Percentiles rank a stretch among this genome's conserved stretches.
phyloP scores from a whole-genome alignment of 2,329 filamentous ascomycete genomes.

The Trichoderma guizhouense region DNA sequence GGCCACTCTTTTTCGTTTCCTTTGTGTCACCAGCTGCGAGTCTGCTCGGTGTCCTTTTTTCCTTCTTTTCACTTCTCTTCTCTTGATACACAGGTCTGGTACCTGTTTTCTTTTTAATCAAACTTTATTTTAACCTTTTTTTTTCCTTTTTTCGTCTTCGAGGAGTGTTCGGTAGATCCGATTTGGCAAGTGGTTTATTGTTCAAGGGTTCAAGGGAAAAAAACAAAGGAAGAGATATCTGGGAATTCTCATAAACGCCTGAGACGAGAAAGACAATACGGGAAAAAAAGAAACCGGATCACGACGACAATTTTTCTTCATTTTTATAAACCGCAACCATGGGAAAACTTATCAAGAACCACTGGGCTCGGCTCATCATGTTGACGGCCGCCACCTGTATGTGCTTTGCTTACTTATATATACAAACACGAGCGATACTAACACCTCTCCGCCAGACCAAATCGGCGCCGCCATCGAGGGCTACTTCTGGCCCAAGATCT shows the following conservation, averaged over 20 bases:
- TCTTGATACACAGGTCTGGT: constrained; percentile 46
- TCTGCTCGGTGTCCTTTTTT: constrained; percentile 11
- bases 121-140: background rate
- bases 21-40: constrained; percentile 7
- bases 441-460: constrained; percentile 65
- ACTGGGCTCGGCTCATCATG: constrained; percentile 93
- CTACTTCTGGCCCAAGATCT: constrained; percentile 98
- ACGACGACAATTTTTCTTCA: background rate
- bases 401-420: constrained; percentile 25
- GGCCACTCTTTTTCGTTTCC: constrained; percentile 13
- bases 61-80: constrained; percentile 25
- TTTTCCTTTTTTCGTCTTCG: constrained; percentile 25
- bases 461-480: constrained; percentile 75
- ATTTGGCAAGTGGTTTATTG: constrained; percentile 16
- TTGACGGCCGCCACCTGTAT: constrained; percentile 77
- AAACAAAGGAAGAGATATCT: background rate
- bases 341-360: constrained; percentile 99
- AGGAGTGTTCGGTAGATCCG: constrained; percentile 28
- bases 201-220: background rate
- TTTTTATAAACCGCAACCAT: constrained; percentile 54
- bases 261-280: background rate
- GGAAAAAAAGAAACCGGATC: background rate
- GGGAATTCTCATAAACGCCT: background rate
- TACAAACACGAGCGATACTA: background rate
- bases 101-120: constrained; percentile 38